Percentiles rank a stretch among this genome's conserved stretches.
Evolutionary conservation across 2,329 filamentous ascomycete species (phyloP).

Genomic region (Talaromyces islandicus): DNA sequence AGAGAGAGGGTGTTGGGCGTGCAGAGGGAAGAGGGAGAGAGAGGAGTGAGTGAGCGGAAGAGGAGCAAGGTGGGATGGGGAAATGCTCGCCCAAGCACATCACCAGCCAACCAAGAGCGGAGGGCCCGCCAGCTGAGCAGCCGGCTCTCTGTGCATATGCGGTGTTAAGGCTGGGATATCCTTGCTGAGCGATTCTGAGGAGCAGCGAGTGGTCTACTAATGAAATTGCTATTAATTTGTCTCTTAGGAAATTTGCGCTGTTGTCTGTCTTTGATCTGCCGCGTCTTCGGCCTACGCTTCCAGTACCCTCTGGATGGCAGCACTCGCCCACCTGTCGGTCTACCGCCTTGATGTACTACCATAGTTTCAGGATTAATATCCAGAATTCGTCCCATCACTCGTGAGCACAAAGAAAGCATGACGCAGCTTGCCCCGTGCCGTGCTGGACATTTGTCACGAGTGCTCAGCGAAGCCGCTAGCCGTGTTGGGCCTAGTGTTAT

Average conservation of each 20-base stretch:
- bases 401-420: neutral
- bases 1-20: neutral
- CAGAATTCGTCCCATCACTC: neutral
- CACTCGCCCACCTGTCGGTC: neutral
- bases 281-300: neutral
- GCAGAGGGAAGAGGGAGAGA: neutral
- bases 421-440: neutral
- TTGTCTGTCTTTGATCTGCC: neutral
- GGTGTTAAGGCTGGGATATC: neutral
- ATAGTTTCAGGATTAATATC: neutral
- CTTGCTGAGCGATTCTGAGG: neutral
- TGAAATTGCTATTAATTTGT: neutral
- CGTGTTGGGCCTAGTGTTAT: neutral
- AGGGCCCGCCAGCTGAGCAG: constrained; percentile 4
- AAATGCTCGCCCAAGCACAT: constrained; percentile 10
- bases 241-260: neutral
- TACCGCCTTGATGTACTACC: neutral
- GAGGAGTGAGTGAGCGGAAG: neutral
- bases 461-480: neutral
- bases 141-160: neutral
- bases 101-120: constrained; percentile 8
- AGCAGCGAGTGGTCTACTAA: neutral
- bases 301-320: neutral
- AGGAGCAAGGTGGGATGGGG: constrained; percentile 12
- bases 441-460: neutral